Percentiles rank a stretch among this genome's conserved stretches.
Evolutionary conservation across 192 early-diverging fungal species (phyloP).

Genomic region (Dimargaris xerosporica): DNA sequence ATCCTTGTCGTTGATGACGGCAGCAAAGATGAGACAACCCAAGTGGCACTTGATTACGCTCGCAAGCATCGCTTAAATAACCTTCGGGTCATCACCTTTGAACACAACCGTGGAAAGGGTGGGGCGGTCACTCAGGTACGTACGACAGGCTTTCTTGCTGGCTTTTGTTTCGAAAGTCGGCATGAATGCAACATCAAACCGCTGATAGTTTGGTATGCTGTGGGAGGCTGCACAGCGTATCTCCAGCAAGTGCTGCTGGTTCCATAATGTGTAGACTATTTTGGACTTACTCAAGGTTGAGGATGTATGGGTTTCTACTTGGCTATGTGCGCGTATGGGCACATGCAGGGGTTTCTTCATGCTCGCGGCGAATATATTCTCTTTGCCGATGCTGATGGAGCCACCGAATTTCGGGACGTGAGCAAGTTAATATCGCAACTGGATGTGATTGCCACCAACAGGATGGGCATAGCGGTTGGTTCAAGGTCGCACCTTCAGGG

Average conservation of each 20-base stretch:
- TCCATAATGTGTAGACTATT: too few relatives aligned
- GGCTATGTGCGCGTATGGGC: too few relatives aligned
- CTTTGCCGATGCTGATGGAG: constrained; percentile 95
- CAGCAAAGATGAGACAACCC: constrained; percentile 57
- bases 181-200: too few relatives aligned
- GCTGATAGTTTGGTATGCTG: too few relatives aligned
- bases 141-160: too few relatives aligned
- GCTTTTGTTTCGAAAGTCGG: too few relatives aligned
- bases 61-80: constrained; percentile 35
- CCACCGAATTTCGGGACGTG: constrained; percentile 80
- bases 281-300: too few relatives aligned
- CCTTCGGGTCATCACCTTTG: constrained; percentile 57
- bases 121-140: constrained; percentile 77
- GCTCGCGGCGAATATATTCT: constrained; percentile 58
- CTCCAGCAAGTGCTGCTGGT: too few relatives aligned
- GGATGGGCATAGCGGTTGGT: constrained; percentile 61
- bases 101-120: constrained; percentile 83
- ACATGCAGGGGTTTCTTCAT: constrained; percentile 60
- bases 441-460: constrained; percentile 22
- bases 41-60: constrained; percentile 50
- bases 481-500: constrained; percentile 73
- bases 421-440: constrained; percentile 36
- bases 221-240: too few relatives aligned
- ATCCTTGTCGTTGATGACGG: constrained; percentile 90
- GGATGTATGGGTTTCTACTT: too few relatives aligned